Evolutionary conservation across 345 rosid species (phyloP).

Genomic region (Dipteronia dyeriana): DNA sequence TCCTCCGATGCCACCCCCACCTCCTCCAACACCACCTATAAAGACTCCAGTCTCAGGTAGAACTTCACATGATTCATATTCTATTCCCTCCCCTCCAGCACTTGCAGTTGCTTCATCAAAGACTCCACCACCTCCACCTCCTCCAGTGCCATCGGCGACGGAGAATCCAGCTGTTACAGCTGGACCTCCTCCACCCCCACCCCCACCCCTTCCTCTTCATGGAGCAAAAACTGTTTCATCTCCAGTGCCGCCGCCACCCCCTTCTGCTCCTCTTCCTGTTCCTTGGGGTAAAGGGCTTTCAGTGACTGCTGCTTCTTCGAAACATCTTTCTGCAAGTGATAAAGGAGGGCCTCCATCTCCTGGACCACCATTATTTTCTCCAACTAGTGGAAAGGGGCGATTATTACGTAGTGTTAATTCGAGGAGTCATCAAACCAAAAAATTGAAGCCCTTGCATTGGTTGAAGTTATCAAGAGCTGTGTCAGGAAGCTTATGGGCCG

Average conservation of each 20-base stretch:
- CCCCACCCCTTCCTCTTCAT: slow-evolving; percentile 48
- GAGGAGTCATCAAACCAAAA: slow-evolving; percentile 60
- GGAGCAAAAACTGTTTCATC: slow-evolving; percentile 26
- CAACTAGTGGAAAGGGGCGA: slow-evolving; percentile 59
- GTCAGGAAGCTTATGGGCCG: slow-evolving; percentile 98
- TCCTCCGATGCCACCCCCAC: slow-evolving; percentile 15
- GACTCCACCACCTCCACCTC: slow-evolving; percentile 43
- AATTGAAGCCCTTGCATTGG: slow-evolving; percentile 97
- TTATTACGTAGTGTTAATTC: slow-evolving; percentile 62
- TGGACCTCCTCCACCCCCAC: slow-evolving; percentile 54
- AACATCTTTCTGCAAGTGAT: slow-evolving; percentile 11
- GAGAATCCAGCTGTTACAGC: slow-evolving; percentile 26
- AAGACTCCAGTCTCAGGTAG: not conserved
- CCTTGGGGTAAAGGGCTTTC: slow-evolving; percentile 35
- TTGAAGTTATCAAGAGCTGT: slow-evolving; percentile 90
- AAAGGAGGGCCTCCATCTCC: slow-evolving; percentile 42
- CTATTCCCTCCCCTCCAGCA: slow-evolving; percentile 14
- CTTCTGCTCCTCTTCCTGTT: slow-evolving; percentile 54
- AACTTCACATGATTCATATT: not conserved
- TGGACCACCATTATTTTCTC: slow-evolving; percentile 55
- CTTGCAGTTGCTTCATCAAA: slow-evolving; percentile 11
- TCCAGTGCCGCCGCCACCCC: slow-evolving; percentile 40
- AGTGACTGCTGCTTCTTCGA: slow-evolving; percentile 23
- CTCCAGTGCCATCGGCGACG: slow-evolving; percentile 36
- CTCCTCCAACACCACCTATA: slow-evolving; percentile 21